These are phyloP conservation scores for Bjerkandera adusta DNA, from an alignment of 1,284 basidiomycete species.

Conservation along the genomic window DNA sequence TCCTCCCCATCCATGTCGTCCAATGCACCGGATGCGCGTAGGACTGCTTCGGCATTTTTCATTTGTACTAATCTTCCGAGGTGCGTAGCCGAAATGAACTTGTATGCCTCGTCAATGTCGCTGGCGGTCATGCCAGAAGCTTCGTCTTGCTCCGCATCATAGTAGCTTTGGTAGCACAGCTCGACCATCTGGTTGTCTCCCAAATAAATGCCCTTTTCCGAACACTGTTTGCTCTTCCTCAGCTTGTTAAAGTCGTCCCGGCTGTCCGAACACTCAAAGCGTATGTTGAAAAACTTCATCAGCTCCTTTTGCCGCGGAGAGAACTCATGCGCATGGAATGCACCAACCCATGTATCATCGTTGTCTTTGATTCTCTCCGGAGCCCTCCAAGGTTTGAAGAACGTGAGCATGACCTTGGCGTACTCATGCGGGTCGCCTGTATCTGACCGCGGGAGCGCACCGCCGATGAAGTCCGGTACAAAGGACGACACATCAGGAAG, in stretches of 20 bases:
- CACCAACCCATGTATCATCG: too few species aligned
- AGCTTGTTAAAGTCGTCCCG: too few species aligned
- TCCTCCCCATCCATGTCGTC: neutral
- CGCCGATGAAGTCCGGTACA: slow-evolving; percentile 6
- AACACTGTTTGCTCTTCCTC: too few species aligned
- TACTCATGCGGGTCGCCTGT: neutral
- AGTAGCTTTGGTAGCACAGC: neutral
- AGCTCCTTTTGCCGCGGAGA: too few species aligned
- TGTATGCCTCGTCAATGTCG: neutral
- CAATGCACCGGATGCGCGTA: neutral
- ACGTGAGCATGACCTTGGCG: slow-evolving; percentile 7
- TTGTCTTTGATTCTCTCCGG: too few species aligned
- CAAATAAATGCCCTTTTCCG: neutral
- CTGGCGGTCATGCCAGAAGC: too few species aligned
- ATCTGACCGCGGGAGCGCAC: slow-evolving; percentile 5
- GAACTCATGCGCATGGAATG: too few species aligned
- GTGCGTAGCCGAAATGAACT: neutral
- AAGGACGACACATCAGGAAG: neutral
- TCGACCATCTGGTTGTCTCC: neutral
- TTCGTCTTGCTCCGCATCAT: too few species aligned
- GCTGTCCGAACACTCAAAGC: too few species aligned
- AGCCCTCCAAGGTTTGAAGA: slow-evolving; percentile 12
- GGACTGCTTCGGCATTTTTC: neutral
- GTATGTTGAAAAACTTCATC: too few species aligned
- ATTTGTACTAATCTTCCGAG: neutral